Evolutionary conservation across 202 grass and related monocot genomes (phyloP).

Genomic region (Miscanthus sacchariflorus): DNA sequence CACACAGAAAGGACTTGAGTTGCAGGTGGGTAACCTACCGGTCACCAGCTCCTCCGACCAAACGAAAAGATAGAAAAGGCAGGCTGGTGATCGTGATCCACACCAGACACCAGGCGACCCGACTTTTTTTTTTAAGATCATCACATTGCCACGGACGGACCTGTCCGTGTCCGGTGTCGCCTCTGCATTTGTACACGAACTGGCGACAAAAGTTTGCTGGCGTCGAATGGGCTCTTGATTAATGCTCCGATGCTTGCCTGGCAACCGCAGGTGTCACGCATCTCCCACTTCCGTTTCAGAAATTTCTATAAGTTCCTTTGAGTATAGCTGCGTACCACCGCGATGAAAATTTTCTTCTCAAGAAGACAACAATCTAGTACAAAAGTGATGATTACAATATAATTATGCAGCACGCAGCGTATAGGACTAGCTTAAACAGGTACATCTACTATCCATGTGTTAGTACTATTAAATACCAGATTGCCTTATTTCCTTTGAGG

Average conservation of each 20-base stretch:
- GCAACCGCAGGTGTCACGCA: not conserved
- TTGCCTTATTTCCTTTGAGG: too few species aligned
- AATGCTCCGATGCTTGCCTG: not conserved
- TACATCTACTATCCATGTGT: too few species aligned
- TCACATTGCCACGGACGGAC: not conserved
- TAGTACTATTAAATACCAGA: too few species aligned
- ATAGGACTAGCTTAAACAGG: too few species aligned
- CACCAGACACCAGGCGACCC: not conserved
- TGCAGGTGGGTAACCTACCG: conserved; percentile 36
- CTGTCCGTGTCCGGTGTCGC: not conserved
- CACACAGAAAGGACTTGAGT: not conserved
- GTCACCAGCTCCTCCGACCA: not conserved
- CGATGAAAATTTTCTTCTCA: not conserved
- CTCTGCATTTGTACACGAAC: not conserved
- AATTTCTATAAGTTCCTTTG: not conserved
- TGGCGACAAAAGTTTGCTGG: not conserved
- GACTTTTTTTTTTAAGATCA: not conserved
- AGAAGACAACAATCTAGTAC: not conserved
- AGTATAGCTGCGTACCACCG: not conserved
- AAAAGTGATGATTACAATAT: not conserved
- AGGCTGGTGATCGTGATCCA: not conserved
- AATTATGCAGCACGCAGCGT: not conserved
- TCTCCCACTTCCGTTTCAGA: not conserved
- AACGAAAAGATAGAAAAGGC: not conserved
- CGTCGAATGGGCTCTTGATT: not conserved